Evolutionary conservation across 306 rosid genomes (phyloP).

Genomic region (Alnus rubra): DNA sequence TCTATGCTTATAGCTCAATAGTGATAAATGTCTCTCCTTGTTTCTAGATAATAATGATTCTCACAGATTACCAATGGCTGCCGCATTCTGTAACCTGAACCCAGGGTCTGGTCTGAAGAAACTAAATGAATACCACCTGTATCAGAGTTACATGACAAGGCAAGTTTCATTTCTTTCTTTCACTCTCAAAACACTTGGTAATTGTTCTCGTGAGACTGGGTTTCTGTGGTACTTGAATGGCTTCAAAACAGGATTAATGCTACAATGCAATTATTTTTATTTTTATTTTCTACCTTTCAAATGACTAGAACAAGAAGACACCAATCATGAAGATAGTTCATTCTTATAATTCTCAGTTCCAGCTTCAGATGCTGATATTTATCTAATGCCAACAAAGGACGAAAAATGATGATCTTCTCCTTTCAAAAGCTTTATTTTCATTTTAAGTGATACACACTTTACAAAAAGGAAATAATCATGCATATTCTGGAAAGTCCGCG

Average conservation of each 20-base stretch:
- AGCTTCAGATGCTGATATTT: too few species aligned
- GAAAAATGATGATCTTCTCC: too few species aligned
- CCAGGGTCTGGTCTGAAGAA: slow-evolving; percentile 27
- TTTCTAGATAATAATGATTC: neutral
- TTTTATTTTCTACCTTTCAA: neutral
- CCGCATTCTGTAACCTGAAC: slow-evolving; percentile 39
- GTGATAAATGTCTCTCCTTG: slow-evolving; percentile 1
- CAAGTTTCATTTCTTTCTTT: slow-evolving; percentile 24
- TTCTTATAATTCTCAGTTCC: neutral
- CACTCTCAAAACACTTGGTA: neutral
- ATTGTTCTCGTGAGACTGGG: neutral
- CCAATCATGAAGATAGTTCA: neutral
- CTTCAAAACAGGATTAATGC: neutral
- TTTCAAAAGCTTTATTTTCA: too few species aligned
- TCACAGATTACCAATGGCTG: slow-evolving; percentile 41
- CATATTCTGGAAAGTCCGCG: too few species aligned
- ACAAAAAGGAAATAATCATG: too few species aligned
- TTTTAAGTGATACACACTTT: too few species aligned
- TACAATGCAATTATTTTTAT: too few species aligned
- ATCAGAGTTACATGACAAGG: slow-evolving; percentile 35
- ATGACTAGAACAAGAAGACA: neutral
- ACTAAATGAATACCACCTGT: slow-evolving; percentile 27
- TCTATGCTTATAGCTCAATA: neutral
- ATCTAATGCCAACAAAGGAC: too few species aligned
- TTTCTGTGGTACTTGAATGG: neutral